Percentiles rank a stretch among this genome's conserved stretches.
These are phyloP conservation scores for Vaccinium myrtillus DNA, from an alignment of 148 eudicot species.

Conservation along the genomic window DNA sequence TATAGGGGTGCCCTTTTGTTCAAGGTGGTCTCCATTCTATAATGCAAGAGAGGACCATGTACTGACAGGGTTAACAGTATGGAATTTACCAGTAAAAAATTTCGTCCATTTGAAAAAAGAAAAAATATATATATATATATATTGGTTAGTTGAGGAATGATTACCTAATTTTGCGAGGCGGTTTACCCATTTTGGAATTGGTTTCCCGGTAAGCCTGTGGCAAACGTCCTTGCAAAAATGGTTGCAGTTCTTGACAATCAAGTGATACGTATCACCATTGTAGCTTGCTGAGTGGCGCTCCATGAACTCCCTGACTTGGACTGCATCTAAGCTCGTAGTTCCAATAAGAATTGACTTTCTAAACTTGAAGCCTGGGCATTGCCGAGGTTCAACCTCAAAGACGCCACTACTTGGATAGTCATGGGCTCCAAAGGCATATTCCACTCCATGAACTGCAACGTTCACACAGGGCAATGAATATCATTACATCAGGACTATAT, in stretches of 20 bases:
- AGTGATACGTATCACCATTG: conserved; percentile 83
- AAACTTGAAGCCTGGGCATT: conserved; percentile 90
- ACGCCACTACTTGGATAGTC: conserved; percentile 83
- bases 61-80: neutral
- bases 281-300: conserved; percentile 71
- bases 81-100: neutral
- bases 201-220: conserved; percentile 67
- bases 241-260: conserved; percentile 85
- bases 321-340: conserved; percentile 59
- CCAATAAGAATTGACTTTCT: conserved; percentile 78
- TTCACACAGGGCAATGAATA: neutral
- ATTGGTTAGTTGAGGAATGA: conserved; percentile 10
- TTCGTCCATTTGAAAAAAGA: neutral
- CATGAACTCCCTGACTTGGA: conserved; percentile 79
- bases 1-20: neutral
- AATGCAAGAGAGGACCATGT: neutral
- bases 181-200: conserved; percentile 86
- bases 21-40: neutral
- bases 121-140: too few species aligned
- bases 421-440: conserved; percentile 96
- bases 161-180: conserved; percentile 83
- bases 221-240: conserved; percentile 89
- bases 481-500: neutral
- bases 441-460: conserved; percentile 82
- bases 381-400: conserved; percentile 89